Evolutionary conservation across 305 asterid species (phyloP).

Genomic region (Fraxinus sp.): DNA sequence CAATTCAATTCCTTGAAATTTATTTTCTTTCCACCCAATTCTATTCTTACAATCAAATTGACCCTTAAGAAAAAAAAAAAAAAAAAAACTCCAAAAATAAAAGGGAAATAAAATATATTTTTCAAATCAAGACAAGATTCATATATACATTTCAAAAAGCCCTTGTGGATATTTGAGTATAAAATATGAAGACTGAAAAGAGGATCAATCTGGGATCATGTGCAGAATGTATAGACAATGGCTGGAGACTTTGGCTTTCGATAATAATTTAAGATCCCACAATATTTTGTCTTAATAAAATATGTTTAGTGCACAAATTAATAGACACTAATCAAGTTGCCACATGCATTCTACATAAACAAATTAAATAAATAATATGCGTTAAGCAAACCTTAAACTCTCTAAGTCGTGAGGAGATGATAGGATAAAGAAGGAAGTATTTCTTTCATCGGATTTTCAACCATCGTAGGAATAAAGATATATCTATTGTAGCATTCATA

Average conservation of each 20-base stretch:
- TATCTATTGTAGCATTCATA: background rate
- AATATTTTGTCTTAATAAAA: background rate
- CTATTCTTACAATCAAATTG: too few species aligned
- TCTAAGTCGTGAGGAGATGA: background rate
- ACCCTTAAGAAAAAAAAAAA: too few species aligned
- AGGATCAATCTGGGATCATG: constrained; percentile 57
- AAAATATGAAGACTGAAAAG: constrained; percentile 21
- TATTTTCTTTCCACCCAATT: too few species aligned
- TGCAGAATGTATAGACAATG: constrained; percentile 32
- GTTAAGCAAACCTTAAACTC: background rate
- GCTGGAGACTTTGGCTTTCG: constrained; percentile 37
- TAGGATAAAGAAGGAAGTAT: background rate
- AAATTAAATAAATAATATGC: constrained; percentile 24
- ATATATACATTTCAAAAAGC: too few species aligned
- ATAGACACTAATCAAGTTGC: constrained; percentile 27
- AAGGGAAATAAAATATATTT: background rate
- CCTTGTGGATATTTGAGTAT: background rate
- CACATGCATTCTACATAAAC: constrained; percentile 36
- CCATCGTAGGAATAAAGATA: background rate
- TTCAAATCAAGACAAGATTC: too few species aligned
- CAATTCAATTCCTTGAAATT: too few species aligned
- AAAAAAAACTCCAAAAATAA: too few species aligned
- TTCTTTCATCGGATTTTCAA: background rate
- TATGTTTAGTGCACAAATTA: background rate
- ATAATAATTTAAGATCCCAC: constrained; percentile 34